Base-by-base conservation (phyloP, 2,329 filamentous ascomycete genomes). In the Colletotrichum scovillei region DNA sequence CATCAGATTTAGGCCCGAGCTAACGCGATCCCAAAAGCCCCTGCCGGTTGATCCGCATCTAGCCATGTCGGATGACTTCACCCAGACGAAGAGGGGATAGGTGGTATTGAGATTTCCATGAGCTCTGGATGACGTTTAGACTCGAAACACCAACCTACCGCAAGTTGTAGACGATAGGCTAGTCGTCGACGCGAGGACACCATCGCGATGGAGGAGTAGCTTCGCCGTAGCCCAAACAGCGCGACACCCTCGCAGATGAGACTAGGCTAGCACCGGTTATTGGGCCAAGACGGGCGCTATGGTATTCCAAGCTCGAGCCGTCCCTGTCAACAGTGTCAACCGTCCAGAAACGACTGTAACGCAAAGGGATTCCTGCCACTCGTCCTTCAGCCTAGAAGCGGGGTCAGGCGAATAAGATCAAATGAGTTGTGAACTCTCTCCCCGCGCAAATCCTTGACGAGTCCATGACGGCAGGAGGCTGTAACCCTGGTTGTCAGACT, bases 121-220 rank as follows among this genome's bases (percentile, higher is more conserved):
- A 62, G 60, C 28, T 65, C 67, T 49, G 32, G 60, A 73, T 73
- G 71, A 73, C 71, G 67, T 52, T 66, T 73, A 73, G 60, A 73
- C 67, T 73, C 56, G 59, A 49, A 58, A 32, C 24, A 19, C 42
- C 14, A 28, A 49, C 52, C 52, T 16, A 16, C 52, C 32, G 55
- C 46, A 49, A 38, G 38, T n/a, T 28, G 32, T 26, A 30, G 56
- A 52, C 71, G 60, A 58, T 19, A 56, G 28, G 26, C 22, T 7
- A 35, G 62, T 8, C 22, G 22, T 24, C 52, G 9, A 56, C n/a
- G 52, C 28, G 59, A 55, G 28, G 46, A 56, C 69, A 63, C 64
- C 53, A 63, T 72, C 58, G 52, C 62, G 42, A 28, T 46, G 53
- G 53, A 56, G 28, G 35, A 52, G 35, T 63, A 62, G 22, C 32